A percentile compares a stretch with the other conserved stretches of the same genome.
These are phyloP conservation scores for Phaeomoniella chlamydospora DNA, from an alignment of 2,329 filamentous ascomycete species.

Conservation along the genomic window DNA sequence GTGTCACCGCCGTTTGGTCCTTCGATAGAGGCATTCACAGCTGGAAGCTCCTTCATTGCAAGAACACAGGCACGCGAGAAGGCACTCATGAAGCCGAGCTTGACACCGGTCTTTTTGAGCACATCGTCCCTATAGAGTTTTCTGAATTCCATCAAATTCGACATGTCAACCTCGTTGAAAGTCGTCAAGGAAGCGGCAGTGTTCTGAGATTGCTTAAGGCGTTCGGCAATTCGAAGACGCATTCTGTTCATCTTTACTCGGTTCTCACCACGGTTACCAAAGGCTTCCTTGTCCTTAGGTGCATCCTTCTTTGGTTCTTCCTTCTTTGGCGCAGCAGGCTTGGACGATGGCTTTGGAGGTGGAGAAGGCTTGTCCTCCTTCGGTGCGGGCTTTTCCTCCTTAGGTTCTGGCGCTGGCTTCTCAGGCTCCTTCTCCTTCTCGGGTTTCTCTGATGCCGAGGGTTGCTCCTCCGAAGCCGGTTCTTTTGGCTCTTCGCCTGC, in stretches of 20 bases:
- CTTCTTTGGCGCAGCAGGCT: slow-evolving; percentile 10
- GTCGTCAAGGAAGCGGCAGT: slow-evolving; percentile 93
- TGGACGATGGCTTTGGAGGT: slow-evolving; percentile 7
- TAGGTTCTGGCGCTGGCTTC: slow-evolving; percentile 12
- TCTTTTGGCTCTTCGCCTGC: slow-evolving; percentile 45
- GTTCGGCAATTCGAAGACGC: slow-evolving; percentile 92
- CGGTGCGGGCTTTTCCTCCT: slow-evolving; percentile 18
- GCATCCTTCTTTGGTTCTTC: slow-evolving; percentile 14
- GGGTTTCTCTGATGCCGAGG: slow-evolving; percentile 40
- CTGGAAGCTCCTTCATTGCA: slow-evolving; percentile 88
- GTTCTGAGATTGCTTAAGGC: slow-evolving; percentile 97
- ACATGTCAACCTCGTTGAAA: slow-evolving; percentile 99
- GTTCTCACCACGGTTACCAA: slow-evolving; percentile 73
- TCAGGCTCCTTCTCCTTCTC: slow-evolving; percentile 26
- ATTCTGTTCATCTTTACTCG: slow-evolving; percentile 99
- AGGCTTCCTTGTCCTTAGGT: slow-evolving; percentile 19
- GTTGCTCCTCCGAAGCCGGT: slow-evolving; percentile 40
- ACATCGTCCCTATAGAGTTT: slow-evolving; percentile 96
- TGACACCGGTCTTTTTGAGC: slow-evolving; percentile 89
- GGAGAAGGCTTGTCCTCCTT: slow-evolving; percentile 16
- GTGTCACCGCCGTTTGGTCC: slow-evolving; percentile 90
- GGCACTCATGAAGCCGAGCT: slow-evolving; percentile 98
- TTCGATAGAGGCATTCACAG: slow-evolving; percentile 93
- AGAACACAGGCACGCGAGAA: slow-evolving; percentile 83
- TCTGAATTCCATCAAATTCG: slow-evolving; percentile 88